Evolutionary conservation across 2,329 filamentous ascomycete species (phyloP).

Genomic region (Piedraia hortae): DNA sequence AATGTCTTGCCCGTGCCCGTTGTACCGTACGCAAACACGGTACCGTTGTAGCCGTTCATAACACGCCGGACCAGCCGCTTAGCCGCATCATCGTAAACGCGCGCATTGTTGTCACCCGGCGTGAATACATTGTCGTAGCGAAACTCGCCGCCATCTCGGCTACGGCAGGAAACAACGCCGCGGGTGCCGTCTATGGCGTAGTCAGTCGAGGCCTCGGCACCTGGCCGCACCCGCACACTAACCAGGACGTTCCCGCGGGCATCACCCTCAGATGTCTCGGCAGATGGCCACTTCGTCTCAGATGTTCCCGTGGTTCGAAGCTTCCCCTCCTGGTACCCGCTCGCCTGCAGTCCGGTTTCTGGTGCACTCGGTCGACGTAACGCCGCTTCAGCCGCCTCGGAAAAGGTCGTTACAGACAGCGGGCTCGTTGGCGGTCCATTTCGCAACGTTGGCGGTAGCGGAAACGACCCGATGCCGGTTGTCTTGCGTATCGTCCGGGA

Average conservation of each 20-base stretch:
- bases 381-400: too few species aligned
- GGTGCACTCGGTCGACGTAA: too few species aligned
- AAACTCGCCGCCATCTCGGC: conserved; percentile 79
- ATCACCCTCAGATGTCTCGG: too few species aligned
- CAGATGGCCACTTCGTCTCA: too few species aligned
- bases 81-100: conserved; percentile 80
- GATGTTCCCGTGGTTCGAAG: too few species aligned
- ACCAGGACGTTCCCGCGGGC: conserved; percentile 94
- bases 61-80: conserved; percentile 85
- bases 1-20: conserved; percentile 97
- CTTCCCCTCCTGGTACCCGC: too few species aligned
- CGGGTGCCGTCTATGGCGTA: conserved; percentile 78
- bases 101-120: conserved; percentile 74
- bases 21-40: conserved; percentile 97
- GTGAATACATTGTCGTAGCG: conserved; percentile 94
- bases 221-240: conserved; percentile 77
- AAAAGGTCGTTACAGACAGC: too few species aligned
- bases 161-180: conserved; percentile 55
- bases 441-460: conserved; percentile 63
- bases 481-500: conserved; percentile 57
- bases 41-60: conserved; percentile 97
- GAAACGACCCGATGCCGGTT: conserved; percentile 82
- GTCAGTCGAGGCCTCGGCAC: conserved; percentile 48
- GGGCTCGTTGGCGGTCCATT: too few species aligned
- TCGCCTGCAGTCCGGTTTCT: too few species aligned